These are phyloP conservation scores for Vigna mungo DNA, from an alignment of 306 rosid species.

Conservation along the genomic window DNA sequence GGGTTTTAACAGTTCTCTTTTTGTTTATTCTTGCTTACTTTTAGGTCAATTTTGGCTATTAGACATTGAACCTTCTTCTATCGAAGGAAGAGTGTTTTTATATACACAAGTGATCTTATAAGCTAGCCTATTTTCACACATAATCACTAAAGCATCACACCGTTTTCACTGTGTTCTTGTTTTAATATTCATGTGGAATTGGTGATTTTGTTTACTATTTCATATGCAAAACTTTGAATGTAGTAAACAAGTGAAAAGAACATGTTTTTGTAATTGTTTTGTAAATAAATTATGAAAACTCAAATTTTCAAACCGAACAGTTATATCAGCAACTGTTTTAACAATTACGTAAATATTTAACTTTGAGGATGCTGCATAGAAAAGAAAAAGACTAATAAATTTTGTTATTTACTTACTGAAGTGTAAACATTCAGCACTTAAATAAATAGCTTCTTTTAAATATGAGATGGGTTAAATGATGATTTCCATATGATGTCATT, in stretches of 20 bases:
- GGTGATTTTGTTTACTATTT: background rate
- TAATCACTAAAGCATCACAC: background rate
- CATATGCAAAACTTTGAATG: background rate
- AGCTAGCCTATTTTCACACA: background rate
- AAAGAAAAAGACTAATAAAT: background rate
- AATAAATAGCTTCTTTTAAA: background rate
- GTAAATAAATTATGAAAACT: too few species aligned
- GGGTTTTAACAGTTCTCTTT: background rate
- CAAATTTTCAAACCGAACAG: background rate
- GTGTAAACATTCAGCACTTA: background rate
- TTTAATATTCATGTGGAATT: conserved; percentile 4
- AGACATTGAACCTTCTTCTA: background rate
- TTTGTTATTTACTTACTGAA: background rate
- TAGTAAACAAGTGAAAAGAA: background rate
- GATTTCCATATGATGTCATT: background rate
- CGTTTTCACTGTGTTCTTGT: background rate
- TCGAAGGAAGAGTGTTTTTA: conserved; percentile 15
- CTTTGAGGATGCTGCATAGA: background rate
- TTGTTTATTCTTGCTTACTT: background rate
- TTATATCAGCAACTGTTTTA: background rate
- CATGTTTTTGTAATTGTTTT: background rate
- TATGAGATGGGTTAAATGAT: background rate
- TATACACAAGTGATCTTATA: conserved; percentile 15
- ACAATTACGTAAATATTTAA: background rate
- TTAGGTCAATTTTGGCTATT: conserved; percentile 17